A percentile compares a stretch with the other conserved stretches of the same genome.
phyloP scores from a whole-genome alignment of 768 basidiomycete genomes.

The Suillus placidus region DNA sequence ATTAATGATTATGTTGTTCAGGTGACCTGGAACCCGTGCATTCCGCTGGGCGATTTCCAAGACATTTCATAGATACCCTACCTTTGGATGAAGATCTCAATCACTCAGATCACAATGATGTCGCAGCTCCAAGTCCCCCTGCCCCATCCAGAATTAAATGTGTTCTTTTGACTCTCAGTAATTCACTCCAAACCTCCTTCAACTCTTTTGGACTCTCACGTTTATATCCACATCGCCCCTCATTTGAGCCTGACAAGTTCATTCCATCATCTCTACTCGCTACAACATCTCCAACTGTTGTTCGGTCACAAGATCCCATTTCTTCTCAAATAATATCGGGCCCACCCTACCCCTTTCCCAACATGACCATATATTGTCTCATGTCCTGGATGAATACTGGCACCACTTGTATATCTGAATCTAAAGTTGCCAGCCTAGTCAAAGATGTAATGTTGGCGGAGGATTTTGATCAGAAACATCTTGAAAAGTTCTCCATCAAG shows the following conservation, averaged over 20 bases:
- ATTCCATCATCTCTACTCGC: slow-evolving; percentile 5
- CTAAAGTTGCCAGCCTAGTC: slow-evolving; percentile 5
- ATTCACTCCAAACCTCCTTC: slow-evolving; percentile 20
- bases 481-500: not conserved
- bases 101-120: too few species aligned
- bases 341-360: slow-evolving; percentile 15
- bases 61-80: too few species aligned
- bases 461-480: slow-evolving; percentile 13
- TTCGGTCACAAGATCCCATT: not conserved
- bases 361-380: slow-evolving; percentile 18
- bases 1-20: too few species aligned
- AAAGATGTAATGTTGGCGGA: slow-evolving; percentile 9
- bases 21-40: too few species aligned
- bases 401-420: slow-evolving; percentile 9
- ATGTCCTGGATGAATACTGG: slow-evolving; percentile 28
- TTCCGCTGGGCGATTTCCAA: too few species aligned
- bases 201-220: slow-evolving; percentile 27
- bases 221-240: slow-evolving; percentile 26
- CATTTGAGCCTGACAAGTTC: slow-evolving; percentile 27
- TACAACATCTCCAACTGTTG: not conserved
- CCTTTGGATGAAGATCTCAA: too few species aligned
- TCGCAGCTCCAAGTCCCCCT: too few species aligned
- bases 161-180: slow-evolving; percentile 20
- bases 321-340: too few species aligned
- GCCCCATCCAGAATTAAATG: slow-evolving; percentile 4